Conservation (phyloP, 495 filamentous ascomycete genomes). For the Parathielavia appendiculata region DNA sequence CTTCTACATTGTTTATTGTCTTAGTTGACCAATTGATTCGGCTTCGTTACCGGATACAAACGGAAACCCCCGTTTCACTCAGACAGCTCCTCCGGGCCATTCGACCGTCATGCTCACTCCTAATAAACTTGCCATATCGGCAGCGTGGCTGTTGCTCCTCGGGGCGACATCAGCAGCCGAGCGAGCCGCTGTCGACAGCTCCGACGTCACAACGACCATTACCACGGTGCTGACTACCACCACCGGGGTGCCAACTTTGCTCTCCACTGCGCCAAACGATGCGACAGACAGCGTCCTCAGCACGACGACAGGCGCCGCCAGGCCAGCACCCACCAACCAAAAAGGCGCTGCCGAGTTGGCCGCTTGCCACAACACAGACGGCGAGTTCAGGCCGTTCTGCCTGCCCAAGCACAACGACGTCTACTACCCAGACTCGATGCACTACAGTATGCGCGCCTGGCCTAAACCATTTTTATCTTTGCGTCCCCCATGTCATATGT, state of each 20-base stretch:
- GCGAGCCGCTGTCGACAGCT: conserved; percentile 31
- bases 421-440: conserved; percentile 31
- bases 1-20: conserved; percentile 14
- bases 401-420: conserved; percentile 30
- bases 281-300: conserved; percentile 33
- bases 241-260: conserved; percentile 35
- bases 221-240: conserved; percentile 39
- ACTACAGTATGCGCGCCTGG: conserved; percentile 38
- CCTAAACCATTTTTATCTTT: background rate
- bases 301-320: conserved; percentile 27
- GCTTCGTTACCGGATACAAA: background rate
- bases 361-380: conserved; percentile 37
- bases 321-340: conserved; percentile 27
- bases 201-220: conserved; percentile 33
- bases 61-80: background rate
- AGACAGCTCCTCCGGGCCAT: background rate
- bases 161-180: conserved; percentile 12
- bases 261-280: conserved; percentile 38
- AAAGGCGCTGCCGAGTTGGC: conserved; percentile 32
- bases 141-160: conserved; percentile 22
- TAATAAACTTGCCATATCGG: conserved; percentile 9
- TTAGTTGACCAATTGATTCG: conserved; percentile 5
- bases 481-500: background rate
- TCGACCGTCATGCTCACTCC: conserved; percentile 13
- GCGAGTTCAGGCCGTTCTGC: conserved; percentile 39